Base-by-base conservation (phyloP, 1,284 basidiomycete species). In the Schizopora paradoxa region DNA sequence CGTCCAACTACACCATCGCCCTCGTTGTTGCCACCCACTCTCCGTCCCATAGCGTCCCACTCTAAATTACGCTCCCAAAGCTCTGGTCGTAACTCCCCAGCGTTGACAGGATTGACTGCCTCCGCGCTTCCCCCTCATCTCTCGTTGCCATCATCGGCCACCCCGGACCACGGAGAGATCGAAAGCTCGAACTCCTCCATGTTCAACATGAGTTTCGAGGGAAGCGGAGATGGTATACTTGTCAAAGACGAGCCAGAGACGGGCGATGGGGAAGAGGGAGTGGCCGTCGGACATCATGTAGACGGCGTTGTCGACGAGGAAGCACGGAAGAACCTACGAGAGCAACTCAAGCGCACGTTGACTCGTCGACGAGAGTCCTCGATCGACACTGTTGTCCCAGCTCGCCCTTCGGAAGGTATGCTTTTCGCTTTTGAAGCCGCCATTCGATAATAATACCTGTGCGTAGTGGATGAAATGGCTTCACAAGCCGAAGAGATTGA, bases 271-370 rank as follows among this genome's bases (percentile, higher is more conserved):
- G 71, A 74, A 38, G 70, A 68, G 31, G 41, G 72, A 66, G 72
- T 63, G 21, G 72, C 69, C 2, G 59, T 64, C 51, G 76, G 66
- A 10, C 66, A 64, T 41, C 58, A 71, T 26, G 66, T 68, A 18
- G 62, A 66, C 19, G 47, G 57, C 45, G 65, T 65, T 19, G 62
- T 61, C 6, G 74, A 74, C 50, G 81, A 79, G 52, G 72, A 73
- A 42, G 74, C 78, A 33, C 84, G 82, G 65, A 76, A 73, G 59
- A 67, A 64, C 11, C 63, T 89, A 39, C 73, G 86, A 41, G 82
- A 86, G 50, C 80, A 86, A 48, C 60, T 89, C 27, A 71, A 81
- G 60, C 73, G 71, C 51, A 86, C 82, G 1, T 62, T 89, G 43
- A 81, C 64, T 54, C 68, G 72, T 49, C 70, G 67, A 56, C 67